Evolutionary conservation across 768 basidiomycete species (phyloP).

Genomic region (Sistotremastrum niveocremeum): DNA sequence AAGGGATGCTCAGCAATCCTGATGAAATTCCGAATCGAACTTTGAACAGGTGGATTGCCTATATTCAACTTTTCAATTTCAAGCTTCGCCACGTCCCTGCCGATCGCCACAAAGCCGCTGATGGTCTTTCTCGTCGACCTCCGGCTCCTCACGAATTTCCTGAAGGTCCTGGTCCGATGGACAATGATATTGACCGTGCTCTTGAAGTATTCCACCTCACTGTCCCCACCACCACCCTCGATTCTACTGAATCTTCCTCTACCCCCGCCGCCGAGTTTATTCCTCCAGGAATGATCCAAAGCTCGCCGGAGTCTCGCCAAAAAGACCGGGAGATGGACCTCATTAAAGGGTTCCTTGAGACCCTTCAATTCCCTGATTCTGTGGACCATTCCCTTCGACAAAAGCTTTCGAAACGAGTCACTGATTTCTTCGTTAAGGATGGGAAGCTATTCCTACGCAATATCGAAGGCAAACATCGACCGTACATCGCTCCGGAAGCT

Average conservation of each 20-base stretch:
- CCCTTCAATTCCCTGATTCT: no score
- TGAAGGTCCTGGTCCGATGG: no score
- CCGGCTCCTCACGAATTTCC: constrained; percentile 1
- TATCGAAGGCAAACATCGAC: constrained; percentile 2
- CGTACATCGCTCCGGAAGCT: background rate
- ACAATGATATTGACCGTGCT: no score
- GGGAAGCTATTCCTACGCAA: constrained; percentile 9
- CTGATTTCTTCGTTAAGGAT: constrained; percentile 11
- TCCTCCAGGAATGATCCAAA: no score
- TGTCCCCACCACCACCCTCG: no score
- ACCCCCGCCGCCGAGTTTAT: no score
- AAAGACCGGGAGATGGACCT: no score
- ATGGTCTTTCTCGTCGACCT: constrained; percentile 11
- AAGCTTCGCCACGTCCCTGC: constrained; percentile 18
- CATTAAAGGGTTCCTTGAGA: no score
- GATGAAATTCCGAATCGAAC: constrained; percentile 18
- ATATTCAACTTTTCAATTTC: constrained; percentile 20
- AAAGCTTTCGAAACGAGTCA: constrained; percentile 3
- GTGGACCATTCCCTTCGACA: no score
- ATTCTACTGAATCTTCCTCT: no score
- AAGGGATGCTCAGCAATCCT: constrained; percentile 22
- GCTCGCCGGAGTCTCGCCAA: no score
- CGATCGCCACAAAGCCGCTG: constrained; percentile 7
- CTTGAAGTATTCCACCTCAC: no score
- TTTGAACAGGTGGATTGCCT: constrained; percentile 17